phyloP scores from a whole-genome alignment of 164 flowering plant genomes.

The Magnolia kwangsiensis region DNA sequence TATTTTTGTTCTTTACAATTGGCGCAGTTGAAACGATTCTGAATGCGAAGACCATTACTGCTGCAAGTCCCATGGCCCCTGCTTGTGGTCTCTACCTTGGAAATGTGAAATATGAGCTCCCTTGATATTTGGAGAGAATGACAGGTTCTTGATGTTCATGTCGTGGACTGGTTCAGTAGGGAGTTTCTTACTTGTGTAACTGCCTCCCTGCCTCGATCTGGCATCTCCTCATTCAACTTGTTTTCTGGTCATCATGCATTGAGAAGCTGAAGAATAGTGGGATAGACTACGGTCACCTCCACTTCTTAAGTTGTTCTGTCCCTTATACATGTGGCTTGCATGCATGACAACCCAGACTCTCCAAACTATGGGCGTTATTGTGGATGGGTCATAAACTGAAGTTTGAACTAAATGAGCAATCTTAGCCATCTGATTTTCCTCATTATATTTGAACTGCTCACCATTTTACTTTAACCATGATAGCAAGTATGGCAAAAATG shows the following conservation, averaged over 20 bases:
- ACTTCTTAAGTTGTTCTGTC: not conserved
- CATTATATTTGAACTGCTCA: no score
- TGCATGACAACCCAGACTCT: no score
- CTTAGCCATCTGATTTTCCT: no score
- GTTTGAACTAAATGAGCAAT: no score
- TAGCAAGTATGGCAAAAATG: no score
- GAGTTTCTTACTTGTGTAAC: not conserved
- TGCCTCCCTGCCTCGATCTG: not conserved
- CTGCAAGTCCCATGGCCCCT: slow-evolving; percentile 93
- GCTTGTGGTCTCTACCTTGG: slow-evolving; percentile 92
- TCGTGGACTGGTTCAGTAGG: not conserved
- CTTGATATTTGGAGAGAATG: slow-evolving; percentile 20
- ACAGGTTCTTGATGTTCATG: not conserved
- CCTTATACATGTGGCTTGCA: no score
- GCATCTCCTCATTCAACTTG: not conserved
- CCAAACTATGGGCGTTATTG: no score
- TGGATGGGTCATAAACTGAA: no score
- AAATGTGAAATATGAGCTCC: slow-evolving; percentile 70
- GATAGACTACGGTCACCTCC: not conserved
- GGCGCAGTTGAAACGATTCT: slow-evolving; percentile 72
- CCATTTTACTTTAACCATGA: no score
- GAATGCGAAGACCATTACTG: slow-evolving; percentile 65
- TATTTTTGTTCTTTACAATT: not conserved
- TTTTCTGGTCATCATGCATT: not conserved
- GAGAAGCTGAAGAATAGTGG: not conserved